These are phyloP conservation scores for Seminavis robusta DNA, from an alignment of 108 stramenopile genomes.

Conservation along the genomic window DNA sequence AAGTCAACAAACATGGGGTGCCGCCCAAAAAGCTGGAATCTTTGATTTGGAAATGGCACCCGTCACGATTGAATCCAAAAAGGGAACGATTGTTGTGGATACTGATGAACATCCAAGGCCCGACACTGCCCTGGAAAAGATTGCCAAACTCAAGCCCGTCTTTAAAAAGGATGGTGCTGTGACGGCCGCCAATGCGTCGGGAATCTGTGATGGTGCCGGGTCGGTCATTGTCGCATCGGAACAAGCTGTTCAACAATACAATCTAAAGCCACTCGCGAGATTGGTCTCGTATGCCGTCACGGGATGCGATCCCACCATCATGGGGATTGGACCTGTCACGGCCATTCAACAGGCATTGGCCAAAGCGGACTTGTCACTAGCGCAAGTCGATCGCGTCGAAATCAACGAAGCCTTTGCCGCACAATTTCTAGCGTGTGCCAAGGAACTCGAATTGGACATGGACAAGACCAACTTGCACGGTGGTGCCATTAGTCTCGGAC, in stretches of 20 bases:
- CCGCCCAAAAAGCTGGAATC: conserved; percentile 67
- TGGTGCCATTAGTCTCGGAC: conserved; percentile 92
- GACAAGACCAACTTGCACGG: conserved; percentile 90
- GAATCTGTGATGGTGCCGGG: conserved; percentile 98
- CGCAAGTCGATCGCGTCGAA: conserved; percentile 96
- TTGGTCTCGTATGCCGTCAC: conserved; percentile 68
- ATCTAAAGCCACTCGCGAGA: conserved; percentile 85
- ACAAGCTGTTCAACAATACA: conserved; percentile 77
- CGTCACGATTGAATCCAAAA: conserved; percentile 83
- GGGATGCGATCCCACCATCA: conserved; percentile 91
- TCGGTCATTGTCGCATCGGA: conserved; percentile 89
- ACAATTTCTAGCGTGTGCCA: conserved; percentile 93
- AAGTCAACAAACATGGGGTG: conserved; percentile 85
- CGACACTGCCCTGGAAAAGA: conserved; percentile 81
- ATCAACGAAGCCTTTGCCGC: conserved; percentile 99
- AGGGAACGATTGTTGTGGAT: conserved; percentile 71
- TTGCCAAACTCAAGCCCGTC: conserved; percentile 83
- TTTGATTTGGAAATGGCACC: conserved; percentile 94
- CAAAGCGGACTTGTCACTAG: conserved; percentile 71
- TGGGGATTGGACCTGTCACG: conserved; percentile 96
- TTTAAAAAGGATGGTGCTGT: conserved; percentile 94
- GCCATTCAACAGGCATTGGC: conserved; percentile 88
- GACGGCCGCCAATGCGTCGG: conserved; percentile 94
- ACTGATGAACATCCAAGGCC: conserved; percentile 97
- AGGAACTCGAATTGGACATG: conserved; percentile 93